Conservation (phyloP, 1,284 basidiomycete species). For the Sanguinoderma infundibulare region DNA sequence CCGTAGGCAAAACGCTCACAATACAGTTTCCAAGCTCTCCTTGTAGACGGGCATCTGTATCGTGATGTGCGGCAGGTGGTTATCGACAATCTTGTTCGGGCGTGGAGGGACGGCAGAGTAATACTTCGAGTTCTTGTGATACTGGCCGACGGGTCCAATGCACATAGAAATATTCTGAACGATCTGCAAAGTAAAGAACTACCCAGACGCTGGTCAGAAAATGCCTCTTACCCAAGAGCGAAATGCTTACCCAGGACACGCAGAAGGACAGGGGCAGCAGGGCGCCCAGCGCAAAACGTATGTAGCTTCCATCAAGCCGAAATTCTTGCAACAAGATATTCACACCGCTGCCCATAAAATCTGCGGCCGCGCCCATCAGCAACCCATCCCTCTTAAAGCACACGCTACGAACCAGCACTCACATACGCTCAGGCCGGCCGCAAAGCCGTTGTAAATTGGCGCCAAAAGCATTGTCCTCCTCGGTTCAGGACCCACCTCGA, state of each 20-base stretch:
- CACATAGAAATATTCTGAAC: conserved; percentile 45
- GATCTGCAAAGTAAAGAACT: conserved; percentile 43
- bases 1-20: conserved; percentile 31
- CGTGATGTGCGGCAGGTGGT: conserved; percentile 55
- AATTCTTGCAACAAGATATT: conserved; percentile 48
- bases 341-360: conserved; percentile 44
- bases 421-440: conserved; percentile 43
- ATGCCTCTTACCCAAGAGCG: background rate
- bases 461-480: conserved; percentile 47
- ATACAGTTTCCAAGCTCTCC: conserved; percentile 42
- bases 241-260: conserved; percentile 40
- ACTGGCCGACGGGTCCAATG: conserved; percentile 55
- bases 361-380: conserved; percentile 29
- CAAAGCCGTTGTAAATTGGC: conserved; percentile 52
- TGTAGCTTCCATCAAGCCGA: conserved; percentile 48
- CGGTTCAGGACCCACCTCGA: conserved; percentile 35
- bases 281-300: conserved; percentile 47
- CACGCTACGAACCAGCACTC: conserved; percentile 14
- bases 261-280: conserved; percentile 48
- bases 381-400: background rate
- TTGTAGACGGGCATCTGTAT: conserved; percentile 64
- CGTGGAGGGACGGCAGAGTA: conserved; percentile 48
- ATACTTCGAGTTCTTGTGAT: conserved; percentile 51
- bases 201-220: conserved; percentile 13
- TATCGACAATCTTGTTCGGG: conserved; percentile 45